Evolutionary conservation across 1,284 basidiomycete genomes (phyloP).

Genomic region (Dichomitus squalens): DNA sequence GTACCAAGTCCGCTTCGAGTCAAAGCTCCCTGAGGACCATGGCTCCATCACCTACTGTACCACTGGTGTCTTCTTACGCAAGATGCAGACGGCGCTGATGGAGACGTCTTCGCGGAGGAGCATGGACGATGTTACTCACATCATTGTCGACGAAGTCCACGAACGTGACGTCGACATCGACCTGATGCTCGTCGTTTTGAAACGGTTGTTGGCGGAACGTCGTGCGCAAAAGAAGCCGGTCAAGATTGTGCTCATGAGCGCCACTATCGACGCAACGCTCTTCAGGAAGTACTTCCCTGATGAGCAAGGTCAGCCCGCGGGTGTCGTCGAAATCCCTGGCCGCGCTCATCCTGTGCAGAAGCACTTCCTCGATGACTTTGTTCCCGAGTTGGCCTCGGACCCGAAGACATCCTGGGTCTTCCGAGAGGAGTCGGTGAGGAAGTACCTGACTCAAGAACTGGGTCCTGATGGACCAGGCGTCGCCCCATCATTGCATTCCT

Average conservation of each 20-base stretch:
- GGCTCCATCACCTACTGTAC: constrained; percentile 95
- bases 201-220: constrained; percentile 81
- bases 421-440: constrained; percentile 72
- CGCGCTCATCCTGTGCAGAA: constrained; percentile 89
- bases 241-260: constrained; percentile 94
- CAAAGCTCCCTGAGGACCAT: constrained; percentile 78
- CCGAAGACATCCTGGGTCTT: constrained; percentile 65
- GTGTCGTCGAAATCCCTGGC: constrained; percentile 88
- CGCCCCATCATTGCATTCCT: constrained; percentile 6
- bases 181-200: constrained; percentile 88
- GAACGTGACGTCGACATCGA: constrained; percentile 97
- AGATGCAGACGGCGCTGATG: constrained; percentile 80
- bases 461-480: constrained; percentile 35
- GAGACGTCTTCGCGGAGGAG: constrained; percentile 41
- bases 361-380: constrained; percentile 82
- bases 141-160: constrained; percentile 96
- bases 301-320: constrained; percentile 62
- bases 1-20: constrained; percentile 93
- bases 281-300: constrained; percentile 90
- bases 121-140: constrained; percentile 87
- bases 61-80: constrained; percentile 88
- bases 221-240: constrained; percentile 75
- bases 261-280: constrained; percentile 89
- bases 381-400: constrained; percentile 50
- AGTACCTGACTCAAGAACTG: constrained; percentile 81